Conservation (phyloP, 164 flowering plant species). For the Vitis amurensis region DNA sequence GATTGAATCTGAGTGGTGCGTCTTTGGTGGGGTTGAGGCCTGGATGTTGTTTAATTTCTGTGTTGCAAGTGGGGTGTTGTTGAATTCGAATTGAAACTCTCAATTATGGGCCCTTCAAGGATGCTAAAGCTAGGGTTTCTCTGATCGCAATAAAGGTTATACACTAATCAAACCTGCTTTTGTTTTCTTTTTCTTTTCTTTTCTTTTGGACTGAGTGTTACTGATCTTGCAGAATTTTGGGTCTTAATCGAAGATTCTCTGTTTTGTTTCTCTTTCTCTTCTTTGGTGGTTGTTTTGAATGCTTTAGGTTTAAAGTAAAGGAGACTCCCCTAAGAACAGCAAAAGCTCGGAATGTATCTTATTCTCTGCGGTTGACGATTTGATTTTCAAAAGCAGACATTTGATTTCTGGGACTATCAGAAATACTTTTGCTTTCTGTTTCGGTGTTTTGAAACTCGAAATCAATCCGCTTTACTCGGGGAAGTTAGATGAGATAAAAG, state of each 20-base stretch:
- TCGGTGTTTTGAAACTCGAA: neutral
- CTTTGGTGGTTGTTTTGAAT: conserved; percentile 24
- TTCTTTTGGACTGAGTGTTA: conserved; percentile 18
- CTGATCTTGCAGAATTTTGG: conserved; percentile 19
- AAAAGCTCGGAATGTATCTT: conserved; percentile 17
- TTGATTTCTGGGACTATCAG: conserved; percentile 13
- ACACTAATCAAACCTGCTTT: conserved; percentile 15
- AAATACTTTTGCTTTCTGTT: conserved; percentile 13
- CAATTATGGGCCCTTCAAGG: conserved; percentile 21
- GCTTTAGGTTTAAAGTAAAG: conserved; percentile 28
- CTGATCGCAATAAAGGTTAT: conserved; percentile 29
- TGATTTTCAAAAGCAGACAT: conserved; percentile 20
- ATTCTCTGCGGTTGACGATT: conserved; percentile 8
- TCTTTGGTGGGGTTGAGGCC: conserved; percentile 9
- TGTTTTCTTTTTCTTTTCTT: conserved; percentile 13
- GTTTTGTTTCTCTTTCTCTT: conserved; percentile 5
- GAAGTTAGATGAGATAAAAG: neutral
- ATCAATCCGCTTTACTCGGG: too few species aligned
- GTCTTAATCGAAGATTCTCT: conserved; percentile 20
- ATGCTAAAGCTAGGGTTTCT: conserved; percentile 33
- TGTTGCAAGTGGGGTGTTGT: conserved; percentile 1
- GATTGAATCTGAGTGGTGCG: conserved; percentile 1
- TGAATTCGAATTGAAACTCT: conserved; percentile 20
- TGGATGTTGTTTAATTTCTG: neutral
- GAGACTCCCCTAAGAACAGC: neutral